Conservation (phyloP, 306 rosid species). For the Abrus precatorius region DNA sequence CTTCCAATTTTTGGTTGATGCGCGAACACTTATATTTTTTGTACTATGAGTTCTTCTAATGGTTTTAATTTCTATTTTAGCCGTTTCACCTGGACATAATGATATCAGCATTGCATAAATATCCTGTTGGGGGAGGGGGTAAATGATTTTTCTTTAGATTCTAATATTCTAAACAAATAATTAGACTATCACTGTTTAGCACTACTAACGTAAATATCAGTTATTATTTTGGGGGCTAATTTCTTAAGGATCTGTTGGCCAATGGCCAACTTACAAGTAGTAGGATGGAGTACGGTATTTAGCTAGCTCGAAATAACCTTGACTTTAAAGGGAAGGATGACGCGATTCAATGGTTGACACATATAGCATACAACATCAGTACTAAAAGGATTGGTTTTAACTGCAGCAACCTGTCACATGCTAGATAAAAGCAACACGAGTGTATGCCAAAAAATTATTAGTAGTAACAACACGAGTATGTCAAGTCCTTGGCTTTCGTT, state of each 20-base stretch:
- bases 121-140: background rate
- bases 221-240: background rate
- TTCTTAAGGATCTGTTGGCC: background rate
- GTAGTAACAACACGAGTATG: background rate
- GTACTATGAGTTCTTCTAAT: slow-evolving; percentile 3
- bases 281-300: background rate
- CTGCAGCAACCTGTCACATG: background rate
- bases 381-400: background rate
- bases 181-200: background rate
- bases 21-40: slow-evolving; percentile 11
- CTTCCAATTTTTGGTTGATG: slow-evolving; percentile 33
- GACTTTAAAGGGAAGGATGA: background rate
- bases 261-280: background rate
- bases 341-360: background rate
- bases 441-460: background rate
- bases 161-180: background rate
- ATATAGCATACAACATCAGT: background rate
- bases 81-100: slow-evolving; percentile 28
- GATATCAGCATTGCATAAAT: slow-evolving; percentile 35
- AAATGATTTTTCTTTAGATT: background rate
- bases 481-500: background rate
- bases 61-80: slow-evolving; percentile 2
- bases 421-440: background rate
- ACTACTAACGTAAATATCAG: background rate
- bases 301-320: background rate